Evolutionary conservation across 495 filamentous ascomycete genomes (phyloP), one percentile per base, ranked within the genome.

Genomic region (Zalerion maritima): DNA sequence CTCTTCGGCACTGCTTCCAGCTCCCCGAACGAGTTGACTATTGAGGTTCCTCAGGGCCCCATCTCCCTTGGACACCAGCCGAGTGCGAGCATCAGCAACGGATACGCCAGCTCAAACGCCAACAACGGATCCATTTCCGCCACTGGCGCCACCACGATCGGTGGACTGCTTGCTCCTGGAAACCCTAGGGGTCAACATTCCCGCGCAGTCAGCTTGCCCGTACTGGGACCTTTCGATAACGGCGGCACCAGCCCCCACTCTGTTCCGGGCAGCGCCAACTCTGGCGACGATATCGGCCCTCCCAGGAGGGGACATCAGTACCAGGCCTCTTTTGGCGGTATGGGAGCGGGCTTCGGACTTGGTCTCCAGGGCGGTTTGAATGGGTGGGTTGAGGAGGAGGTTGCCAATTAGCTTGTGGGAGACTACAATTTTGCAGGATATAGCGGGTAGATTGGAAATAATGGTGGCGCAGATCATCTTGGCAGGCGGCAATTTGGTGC

Each of bases 141-240:
- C 7, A 62, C 60, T 9, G 67, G 76, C 30, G 70, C 78, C 15
- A 71, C 76, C 4, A 81, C 72, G 10, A 74, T 77, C 34, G 71
- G 74, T 28, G 71, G 77, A 8, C 60, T 81, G n/a, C 74, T 85
- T 3, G 79, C 81, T 14, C 83, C 83, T 13, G 69, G 69, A 19
- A 75, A 69, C 44, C 42, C 49, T 24, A 73, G 80, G 21, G 70
- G 68, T 16, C 77, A 81, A 40, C 84, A 93, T 53, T 78, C 72
- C 42, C 77, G 84, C 18, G 80, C 84, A 22, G 81, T 89, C 31
- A 87, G 80, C 45, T 56, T 93, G 37, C 84, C 84, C 1, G 82
- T 60, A 4, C 60, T 71, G 24, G 64, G 62, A 1, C 61, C 61
- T 11, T 62, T 63, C 24, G 58, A 66, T 50, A 66, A 66, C 26